These are phyloP conservation scores for Calonectria montana DNA, from an alignment of 2,329 filamentous ascomycete species.

Conservation along the genomic window DNA sequence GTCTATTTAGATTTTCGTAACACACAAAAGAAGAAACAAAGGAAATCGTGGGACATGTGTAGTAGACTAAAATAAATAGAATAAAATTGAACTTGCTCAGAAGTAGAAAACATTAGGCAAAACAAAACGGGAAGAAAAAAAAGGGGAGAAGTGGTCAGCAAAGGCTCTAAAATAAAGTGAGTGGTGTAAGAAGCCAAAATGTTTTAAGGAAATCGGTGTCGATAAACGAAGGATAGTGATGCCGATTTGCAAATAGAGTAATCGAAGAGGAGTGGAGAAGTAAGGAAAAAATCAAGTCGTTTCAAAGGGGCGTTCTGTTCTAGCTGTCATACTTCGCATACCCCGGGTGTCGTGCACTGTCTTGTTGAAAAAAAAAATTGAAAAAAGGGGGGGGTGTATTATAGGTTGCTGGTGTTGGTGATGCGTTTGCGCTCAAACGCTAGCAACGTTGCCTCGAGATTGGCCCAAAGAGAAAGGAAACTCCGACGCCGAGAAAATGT, in stretches of 20 bases:
- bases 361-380: slow-evolving; percentile 10
- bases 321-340: slow-evolving; percentile 33
- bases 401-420: slow-evolving; percentile 20
- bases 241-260: slow-evolving; percentile 37
- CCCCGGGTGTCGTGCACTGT: slow-evolving; percentile 30
- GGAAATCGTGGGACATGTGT: slow-evolving; percentile 39
- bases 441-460: slow-evolving; percentile 18
- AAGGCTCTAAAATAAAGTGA: slow-evolving; percentile 18
- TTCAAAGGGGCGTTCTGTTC: slow-evolving; percentile 30
- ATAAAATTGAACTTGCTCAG: not conserved
- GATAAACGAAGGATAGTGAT: slow-evolving; percentile 32
- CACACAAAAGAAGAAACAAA: slow-evolving; percentile 37
- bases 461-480: not conserved
- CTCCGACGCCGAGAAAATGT: slow-evolving; percentile 12
- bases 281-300: slow-evolving; percentile 34
- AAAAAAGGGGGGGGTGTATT: slow-evolving; percentile 21
- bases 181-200: slow-evolving; percentile 26
- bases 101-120: slow-evolving; percentile 17
- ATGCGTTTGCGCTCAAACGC: slow-evolving; percentile 15
- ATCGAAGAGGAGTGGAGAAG: slow-evolving; percentile 36
- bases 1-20: slow-evolving; percentile 40
- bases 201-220: slow-evolving; percentile 34
- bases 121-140: slow-evolving; percentile 27
- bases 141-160: slow-evolving; percentile 22
- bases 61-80: slow-evolving; percentile 28